Base-by-base conservation (phyloP, 345 rosid species). In the Geranium rotundifolium region DNA sequence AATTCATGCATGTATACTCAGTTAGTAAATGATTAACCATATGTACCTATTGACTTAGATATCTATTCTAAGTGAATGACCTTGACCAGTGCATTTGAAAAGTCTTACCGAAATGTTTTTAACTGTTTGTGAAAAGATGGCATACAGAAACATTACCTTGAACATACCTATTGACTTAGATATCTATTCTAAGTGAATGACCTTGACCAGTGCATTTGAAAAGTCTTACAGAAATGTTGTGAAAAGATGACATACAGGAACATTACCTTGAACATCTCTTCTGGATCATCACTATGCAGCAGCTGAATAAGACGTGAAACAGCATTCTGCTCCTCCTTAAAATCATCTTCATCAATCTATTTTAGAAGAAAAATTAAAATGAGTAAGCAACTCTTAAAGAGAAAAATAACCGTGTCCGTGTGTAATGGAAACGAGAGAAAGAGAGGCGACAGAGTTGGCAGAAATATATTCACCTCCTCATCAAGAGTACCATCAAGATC, bases 311-410 rank as follows among this genome's bases (percentile, higher is more conserved):
- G 92, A 61, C 96, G 92, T 18, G 96, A 90, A 67, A 93, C 97
- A 66, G 99, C 86, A 80, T 85, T 90, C 76, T 93, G 99, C 80
- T 90, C 97, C 80, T 86, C 97, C 77, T 82, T 86, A 69, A 90
- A 93, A 76, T 93, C 97, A 66, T 93, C 96, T 81, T 88, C 91
- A 76, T 90, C 97, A 68, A 86, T 74, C 99, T 93, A 71, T 46
- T 9, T 46, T 9, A 55, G 20, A 17, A 23, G 49, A n/a, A 64
- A 59, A 65, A 19, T 63, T 17, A 37, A 46, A 65, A 29, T n/a
- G 17, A 62, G 41, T 7, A 57, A 5, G 62, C 41, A 37, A 61
- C 56, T 66, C 66, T 71, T 27, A 59, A 59, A 64, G 15, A 18
- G 17, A 23, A 23, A 23, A 23, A 23, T 23, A 23, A 23, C 27